These are phyloP conservation scores for Fusarium sororula DNA, from an alignment of 2,329 filamentous ascomycete species.

Conservation along the genomic window DNA sequence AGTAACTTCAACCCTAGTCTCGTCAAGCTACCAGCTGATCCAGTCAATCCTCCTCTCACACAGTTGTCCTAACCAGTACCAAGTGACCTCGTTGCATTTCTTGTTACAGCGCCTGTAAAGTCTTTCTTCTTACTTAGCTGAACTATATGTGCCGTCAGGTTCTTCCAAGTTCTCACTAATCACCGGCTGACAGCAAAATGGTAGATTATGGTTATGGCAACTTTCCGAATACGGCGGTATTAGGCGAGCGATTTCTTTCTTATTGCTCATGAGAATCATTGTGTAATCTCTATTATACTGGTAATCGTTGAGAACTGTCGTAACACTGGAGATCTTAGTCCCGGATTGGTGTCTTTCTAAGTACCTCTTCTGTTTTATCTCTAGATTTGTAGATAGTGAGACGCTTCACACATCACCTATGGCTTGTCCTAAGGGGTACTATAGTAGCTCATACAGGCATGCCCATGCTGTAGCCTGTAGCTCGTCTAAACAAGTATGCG, in stretches of 20 bases:
- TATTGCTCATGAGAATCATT: not conserved
- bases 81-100: not conserved
- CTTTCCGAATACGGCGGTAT: not conserved
- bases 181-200: not conserved
- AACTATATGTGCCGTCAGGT: not conserved
- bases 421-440: not conserved
- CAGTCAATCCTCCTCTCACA: not conserved
- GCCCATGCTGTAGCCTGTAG: not conserved
- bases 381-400: not conserved
- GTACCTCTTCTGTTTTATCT: not conserved
- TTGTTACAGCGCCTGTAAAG: not conserved
- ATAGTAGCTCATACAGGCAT: not conserved
- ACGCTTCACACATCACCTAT: not conserved
- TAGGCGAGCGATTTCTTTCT: not conserved
- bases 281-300: not conserved
- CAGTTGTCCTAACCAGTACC: not conserved
- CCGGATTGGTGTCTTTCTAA: no score
- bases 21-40: not conserved
- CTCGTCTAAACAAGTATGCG: not conserved
- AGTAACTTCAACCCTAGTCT: not conserved
- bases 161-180: not conserved
- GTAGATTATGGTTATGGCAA: not conserved
- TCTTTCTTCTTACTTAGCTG: not conserved
- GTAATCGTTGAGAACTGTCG: not conserved
- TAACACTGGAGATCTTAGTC: no score